Evolutionary conservation across 306 rosid genomes (phyloP), one percentile per base, ranked within the genome.

Genomic region (Phaseolus lunatus): DNA sequence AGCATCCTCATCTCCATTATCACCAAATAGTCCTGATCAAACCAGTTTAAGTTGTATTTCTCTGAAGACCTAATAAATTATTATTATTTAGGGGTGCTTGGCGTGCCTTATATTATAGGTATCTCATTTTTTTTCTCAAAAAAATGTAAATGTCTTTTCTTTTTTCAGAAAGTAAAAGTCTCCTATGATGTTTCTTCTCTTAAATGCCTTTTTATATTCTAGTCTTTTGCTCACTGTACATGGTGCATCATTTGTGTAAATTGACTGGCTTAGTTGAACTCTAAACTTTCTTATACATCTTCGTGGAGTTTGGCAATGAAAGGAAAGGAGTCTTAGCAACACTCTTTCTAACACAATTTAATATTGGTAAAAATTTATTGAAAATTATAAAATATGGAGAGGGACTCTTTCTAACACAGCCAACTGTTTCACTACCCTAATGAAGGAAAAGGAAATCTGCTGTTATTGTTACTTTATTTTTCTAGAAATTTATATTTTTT

Each of bases 401-500:
- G 9, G 41, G 41, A 35, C 41, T n/a, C n/a, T n/a, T n/a, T n/a
- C n/a, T n/a, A n/a, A n/a, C n/a, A n/a, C 70, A 37, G 48, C 67
- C 26, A 57, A 69, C 27, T 71, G 20, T 61, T 39, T n/a, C 35
- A 27, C 37, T 43, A 22, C 57, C 44, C 62, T 26, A 19, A 44
- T 49, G 29, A 23, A 27, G 41, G 18, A 58, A n/a, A 58, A 22
- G 9, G 27, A 65, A 62, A 70, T 57, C 19, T 75, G 31, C 29
- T 78, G 58, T 27, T 72, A 77, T 65, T 72, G 67, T 27, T 59
- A 26, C 5, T 14, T 59, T 29, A 16, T 41, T 23, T 57, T 43
- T 9, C 29, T 31, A 19, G 41, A 27, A 59, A 5, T 59, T 59
- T 41, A n/a, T 12, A 20, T 13, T 11, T 74, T 56, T 57, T 19